Conservation (phyloP, 441 rosid genomes). For the Flueggea neowawraea region DNA sequence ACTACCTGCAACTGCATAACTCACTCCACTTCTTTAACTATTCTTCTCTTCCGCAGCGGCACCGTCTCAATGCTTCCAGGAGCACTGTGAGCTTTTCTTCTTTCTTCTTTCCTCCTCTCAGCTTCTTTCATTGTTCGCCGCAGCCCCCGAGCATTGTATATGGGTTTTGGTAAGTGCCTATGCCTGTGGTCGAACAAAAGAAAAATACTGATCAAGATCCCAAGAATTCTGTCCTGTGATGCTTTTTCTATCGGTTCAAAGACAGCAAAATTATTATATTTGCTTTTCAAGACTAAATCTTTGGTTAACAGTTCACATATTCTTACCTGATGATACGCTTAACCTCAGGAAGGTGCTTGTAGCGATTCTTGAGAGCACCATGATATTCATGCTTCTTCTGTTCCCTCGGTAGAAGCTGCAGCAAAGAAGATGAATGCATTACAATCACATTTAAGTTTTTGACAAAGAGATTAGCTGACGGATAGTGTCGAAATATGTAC, state of each 20-base stretch:
- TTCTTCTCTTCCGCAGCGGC: slow-evolving; percentile 67
- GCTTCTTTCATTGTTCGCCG: slow-evolving; percentile 55
- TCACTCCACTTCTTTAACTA: slow-evolving; percentile 82
- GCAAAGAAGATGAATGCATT: not conserved
- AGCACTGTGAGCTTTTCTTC: slow-evolving; percentile 86
- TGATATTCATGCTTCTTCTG: slow-evolving; percentile 71
- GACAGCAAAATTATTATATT: no score
- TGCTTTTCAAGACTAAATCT: no score
- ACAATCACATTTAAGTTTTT: not conserved
- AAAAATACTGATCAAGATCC: not conserved
- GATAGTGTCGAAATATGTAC: not conserved
- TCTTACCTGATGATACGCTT: slow-evolving; percentile 83
- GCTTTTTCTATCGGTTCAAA: no score
- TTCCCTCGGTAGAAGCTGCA: slow-evolving; percentile 91
- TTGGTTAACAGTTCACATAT: not conserved
- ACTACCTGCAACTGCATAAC: not conserved
- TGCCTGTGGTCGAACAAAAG: slow-evolving; percentile 47
- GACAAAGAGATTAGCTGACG: not conserved
- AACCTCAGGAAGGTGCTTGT: slow-evolving; percentile 89
- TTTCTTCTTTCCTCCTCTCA: slow-evolving; percentile 65
- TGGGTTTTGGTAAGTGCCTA: slow-evolving; percentile 85
- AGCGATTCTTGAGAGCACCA: slow-evolving; percentile 83
- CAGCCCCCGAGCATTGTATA: slow-evolving; percentile 58
- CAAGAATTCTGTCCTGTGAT: no score
- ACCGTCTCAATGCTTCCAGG: slow-evolving; percentile 56